These are phyloP conservation scores for Termitomyces sp. DNA, from an alignment of 768 basidiomycete species.

Conservation along the genomic window DNA sequence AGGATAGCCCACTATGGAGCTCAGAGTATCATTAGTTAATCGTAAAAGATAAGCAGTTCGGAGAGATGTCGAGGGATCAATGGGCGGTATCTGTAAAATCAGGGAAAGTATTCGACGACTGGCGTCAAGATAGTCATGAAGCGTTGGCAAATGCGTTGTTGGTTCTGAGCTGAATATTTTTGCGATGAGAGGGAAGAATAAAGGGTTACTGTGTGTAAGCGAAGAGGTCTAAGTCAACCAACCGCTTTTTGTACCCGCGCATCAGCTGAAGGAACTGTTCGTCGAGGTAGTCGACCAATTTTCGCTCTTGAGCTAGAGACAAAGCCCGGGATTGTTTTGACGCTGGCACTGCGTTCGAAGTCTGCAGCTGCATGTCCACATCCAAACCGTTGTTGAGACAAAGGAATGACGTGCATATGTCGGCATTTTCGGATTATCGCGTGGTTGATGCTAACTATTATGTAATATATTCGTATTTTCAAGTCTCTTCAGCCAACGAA, in stretches of 20 bases:
- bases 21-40: slow-evolving; percentile 62
- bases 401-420: background rate
- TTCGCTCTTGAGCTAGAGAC: slow-evolving; percentile 54
- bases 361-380: background rate
- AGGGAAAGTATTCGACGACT: slow-evolving; percentile 51
- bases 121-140: slow-evolving; percentile 54
- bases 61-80: slow-evolving; percentile 63
- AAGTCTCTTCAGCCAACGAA: no score
- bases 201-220: slow-evolving; percentile 1
- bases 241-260: slow-evolving; percentile 76
- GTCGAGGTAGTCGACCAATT: slow-evolving; percentile 60
- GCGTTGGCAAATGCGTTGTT: slow-evolving; percentile 48
- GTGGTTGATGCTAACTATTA: no score
- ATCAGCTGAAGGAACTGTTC: slow-evolving; percentile 58
- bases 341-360: background rate
- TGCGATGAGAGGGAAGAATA: background rate
- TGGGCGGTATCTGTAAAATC: slow-evolving; percentile 69
- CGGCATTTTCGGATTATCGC: background rate
- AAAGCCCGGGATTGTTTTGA: slow-evolving; percentile 27
- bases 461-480: no score
- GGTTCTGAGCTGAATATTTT: slow-evolving; percentile 33
- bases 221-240: slow-evolving; percentile 16
- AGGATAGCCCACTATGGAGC: slow-evolving; percentile 55
- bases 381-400: background rate
- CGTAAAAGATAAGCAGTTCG: slow-evolving; percentile 66